phyloP scores from a whole-genome alignment of 257 asterid species.

The Jasminum sambac region DNA sequence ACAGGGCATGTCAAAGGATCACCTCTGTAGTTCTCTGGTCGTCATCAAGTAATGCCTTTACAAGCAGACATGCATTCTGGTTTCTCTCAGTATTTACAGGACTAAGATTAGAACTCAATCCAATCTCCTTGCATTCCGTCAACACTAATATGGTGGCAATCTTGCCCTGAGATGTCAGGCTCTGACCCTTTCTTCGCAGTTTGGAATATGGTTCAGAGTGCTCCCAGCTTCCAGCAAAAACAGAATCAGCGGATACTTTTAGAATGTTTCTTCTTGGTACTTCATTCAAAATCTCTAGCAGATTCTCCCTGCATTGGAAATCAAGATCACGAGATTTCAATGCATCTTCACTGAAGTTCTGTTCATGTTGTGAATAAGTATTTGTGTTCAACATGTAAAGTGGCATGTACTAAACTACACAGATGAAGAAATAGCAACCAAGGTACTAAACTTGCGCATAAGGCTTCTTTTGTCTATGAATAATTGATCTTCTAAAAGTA shows the following conservation, averaged over 20 bases:
- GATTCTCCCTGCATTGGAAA: slow-evolving; percentile 35
- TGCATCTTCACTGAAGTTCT: slow-evolving; percentile 6
- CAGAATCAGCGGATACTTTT: slow-evolving; percentile 36
- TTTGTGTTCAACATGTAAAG: no score
- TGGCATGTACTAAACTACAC: not conserved
- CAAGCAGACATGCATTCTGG: slow-evolving; percentile 32
- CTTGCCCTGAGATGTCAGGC: slow-evolving; percentile 66
- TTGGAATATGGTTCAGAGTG: slow-evolving; percentile 36
- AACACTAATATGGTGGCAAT: slow-evolving; percentile 55
- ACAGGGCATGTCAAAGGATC: slow-evolving; percentile 19
- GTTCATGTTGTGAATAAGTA: no score
- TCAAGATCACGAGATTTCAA: slow-evolving; percentile 17
- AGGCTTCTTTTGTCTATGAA: not conserved
- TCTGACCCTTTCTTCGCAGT: slow-evolving; percentile 53
- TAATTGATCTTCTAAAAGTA: not conserved
- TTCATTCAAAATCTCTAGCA: slow-evolving; percentile 42
- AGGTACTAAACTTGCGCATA: not conserved
- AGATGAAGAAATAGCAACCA: not conserved
- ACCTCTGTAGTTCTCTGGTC: slow-evolving; percentile 53
- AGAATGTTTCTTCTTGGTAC: slow-evolving; percentile 45
- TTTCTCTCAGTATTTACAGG: slow-evolving; percentile 31
- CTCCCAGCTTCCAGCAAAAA: slow-evolving; percentile 36
- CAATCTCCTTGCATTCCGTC: slow-evolving; percentile 36
- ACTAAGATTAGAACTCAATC: slow-evolving; percentile 25
- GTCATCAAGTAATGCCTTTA: slow-evolving; percentile 52